Base-by-base conservation (phyloP, 805 yeast species). In the Helenozyma rhizophorensis region DNA sequence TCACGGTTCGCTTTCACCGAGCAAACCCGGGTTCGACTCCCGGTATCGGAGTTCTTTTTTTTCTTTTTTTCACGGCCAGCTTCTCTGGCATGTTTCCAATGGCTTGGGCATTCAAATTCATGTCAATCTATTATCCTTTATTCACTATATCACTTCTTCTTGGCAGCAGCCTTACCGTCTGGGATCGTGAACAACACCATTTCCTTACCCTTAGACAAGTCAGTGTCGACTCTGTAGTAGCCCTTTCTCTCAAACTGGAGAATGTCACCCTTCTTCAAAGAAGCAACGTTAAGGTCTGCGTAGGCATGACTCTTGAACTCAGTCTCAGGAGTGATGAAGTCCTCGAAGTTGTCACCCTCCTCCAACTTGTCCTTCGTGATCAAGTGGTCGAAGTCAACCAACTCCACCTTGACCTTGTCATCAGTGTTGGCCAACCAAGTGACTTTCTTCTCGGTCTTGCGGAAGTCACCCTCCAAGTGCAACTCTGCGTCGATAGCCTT, bases 211-310 rank as follows among this genome's bases (percentile, higher is more conserved):
- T 72, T 76, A 21, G 65, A 60, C 41, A 70, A 71, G 21, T 72
- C 55, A 46, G 38, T 62, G 53, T 90, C 97, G 40, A 89, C 70
- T 58, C 93, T 78, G 78, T 67, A 90, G 73, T 87, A 90, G 51
- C 97, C 97, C 70, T 90, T 90, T 72, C 97, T 84, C 68, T 90
- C 97, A 48, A 90, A 88, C 68, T 90, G 97, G 48, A 90, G 78
- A 37, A 89, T 70, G 47, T 86, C 96, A 45, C 95, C 96, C 47
- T 69, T 82, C 68, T 84, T 80, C 74, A 90, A 72, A 32, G 72
- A 64, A 53, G 74, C 74, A 43, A 89, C 76, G 55, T 88, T 89
- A 42, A 76, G 57, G 58, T 90, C 97, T 46, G 86, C 97, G 47
- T 74, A 50, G 18, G 90, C 96, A 26, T 68, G 56, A 28, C 86